Conservation (phyloP, 768 basidiomycete genomes). For the Erythrobasidium yunnanense region DNA sequence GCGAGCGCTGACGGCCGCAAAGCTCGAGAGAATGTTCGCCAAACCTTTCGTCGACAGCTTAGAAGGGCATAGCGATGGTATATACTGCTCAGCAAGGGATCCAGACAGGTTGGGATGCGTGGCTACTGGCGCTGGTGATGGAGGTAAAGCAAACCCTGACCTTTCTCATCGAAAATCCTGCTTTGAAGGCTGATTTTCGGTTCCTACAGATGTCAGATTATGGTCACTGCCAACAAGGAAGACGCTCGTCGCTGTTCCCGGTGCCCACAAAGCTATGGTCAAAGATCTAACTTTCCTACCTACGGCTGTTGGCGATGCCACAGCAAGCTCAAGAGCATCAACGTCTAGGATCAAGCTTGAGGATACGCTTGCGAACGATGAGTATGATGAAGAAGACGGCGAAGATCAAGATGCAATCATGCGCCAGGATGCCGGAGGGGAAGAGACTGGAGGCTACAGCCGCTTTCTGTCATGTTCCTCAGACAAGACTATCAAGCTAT, state of each 20-base stretch:
- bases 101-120: constrained; percentile 63
- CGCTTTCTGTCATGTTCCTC: constrained; percentile 66
- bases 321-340: neutral
- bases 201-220: constrained; percentile 56
- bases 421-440: constrained; percentile 41
- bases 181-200: neutral
- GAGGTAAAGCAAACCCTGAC: constrained; percentile 41
- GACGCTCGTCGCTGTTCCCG: constrained; percentile 51
- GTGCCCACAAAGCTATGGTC: constrained; percentile 76
- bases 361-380: constrained; percentile 37
- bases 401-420: constrained; percentile 29
- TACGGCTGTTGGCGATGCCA: neutral
- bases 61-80: constrained; percentile 87
- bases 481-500: constrained; percentile 71
- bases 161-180: constrained; percentile 40
- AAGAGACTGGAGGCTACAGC: constrained; percentile 41
- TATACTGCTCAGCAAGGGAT: constrained; percentile 66
- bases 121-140: constrained; percentile 91
- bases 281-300: constrained; percentile 66
- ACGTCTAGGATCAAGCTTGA: constrained; percentile 15
- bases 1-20: constrained; percentile 84
- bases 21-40: constrained; percentile 95
- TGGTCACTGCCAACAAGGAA: constrained; percentile 61
- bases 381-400: constrained; percentile 36
- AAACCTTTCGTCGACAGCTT: constrained; percentile 84